Evolutionary conservation across 108 stramenopile species (phyloP).

Genomic region (Fragilaria crotonensis): DNA sequence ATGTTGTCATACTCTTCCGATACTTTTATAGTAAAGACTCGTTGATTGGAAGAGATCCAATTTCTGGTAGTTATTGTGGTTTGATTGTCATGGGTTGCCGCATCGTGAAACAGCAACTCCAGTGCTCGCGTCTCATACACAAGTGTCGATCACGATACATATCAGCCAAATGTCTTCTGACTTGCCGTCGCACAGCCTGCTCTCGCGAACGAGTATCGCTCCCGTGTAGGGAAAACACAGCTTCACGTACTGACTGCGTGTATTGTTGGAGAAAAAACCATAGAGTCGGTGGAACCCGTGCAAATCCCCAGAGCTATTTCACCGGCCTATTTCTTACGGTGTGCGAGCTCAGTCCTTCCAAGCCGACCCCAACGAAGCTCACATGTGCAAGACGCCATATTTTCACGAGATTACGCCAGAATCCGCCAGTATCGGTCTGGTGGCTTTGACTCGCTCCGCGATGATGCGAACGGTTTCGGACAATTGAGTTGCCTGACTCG

Average conservation of each 20-base stretch:
- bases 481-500: no score
- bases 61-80: constrained; percentile 81
- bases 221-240: constrained; percentile 32
- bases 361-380: constrained; percentile 37
- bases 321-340: constrained; percentile 63
- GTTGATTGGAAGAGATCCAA: constrained; percentile 48
- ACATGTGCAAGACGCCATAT: constrained; percentile 57
- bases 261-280: constrained; percentile 47
- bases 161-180: no score
- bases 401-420: constrained; percentile 57
- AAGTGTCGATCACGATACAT: no score
- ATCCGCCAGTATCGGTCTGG: constrained; percentile 29
- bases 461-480: neutral
- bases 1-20: constrained; percentile 26
- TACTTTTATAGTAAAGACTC: constrained; percentile 7
- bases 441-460: constrained; percentile 39
- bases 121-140: no score
- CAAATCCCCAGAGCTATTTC: constrained; percentile 27
- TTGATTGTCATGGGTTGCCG: no score
- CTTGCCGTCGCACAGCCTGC: no score
- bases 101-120: no score
- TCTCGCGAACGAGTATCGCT: no score
- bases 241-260: constrained; percentile 32
- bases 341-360: constrained; percentile 51
- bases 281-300: constrained; percentile 13